phyloP scores from a whole-genome alignment of 805 yeast genomes.

The Ogataea wickerhamii region DNA sequence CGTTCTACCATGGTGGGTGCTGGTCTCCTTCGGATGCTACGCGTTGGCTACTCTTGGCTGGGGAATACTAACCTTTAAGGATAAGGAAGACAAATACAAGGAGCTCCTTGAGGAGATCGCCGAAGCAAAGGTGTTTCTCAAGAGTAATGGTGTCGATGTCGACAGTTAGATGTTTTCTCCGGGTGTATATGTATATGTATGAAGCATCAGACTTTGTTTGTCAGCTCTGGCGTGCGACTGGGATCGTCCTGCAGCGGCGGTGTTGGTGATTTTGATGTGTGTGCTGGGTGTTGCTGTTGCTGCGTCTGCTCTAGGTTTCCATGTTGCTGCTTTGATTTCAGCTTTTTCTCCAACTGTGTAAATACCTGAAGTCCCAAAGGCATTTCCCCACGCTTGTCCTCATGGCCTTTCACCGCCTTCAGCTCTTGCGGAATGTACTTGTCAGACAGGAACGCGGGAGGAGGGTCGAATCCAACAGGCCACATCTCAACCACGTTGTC shows the following conservation, averaged over 20 bases:
- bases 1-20: slow-evolving; percentile 64
- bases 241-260: background rate
- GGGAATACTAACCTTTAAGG: slow-evolving; percentile 66
- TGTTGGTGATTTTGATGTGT: too few species aligned
- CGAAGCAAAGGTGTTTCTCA: slow-evolving; percentile 59
- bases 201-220: background rate
- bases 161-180: slow-evolving; percentile 12
- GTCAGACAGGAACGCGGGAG: slow-evolving; percentile 38
- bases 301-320: too few species aligned
- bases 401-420: slow-evolving; percentile 20
- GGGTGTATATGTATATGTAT: slow-evolving; percentile 11
- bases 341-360: slow-evolving; percentile 73
- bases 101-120: slow-evolving; percentile 58
- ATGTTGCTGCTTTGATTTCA: slow-evolving; percentile 39
- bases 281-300: too few species aligned
- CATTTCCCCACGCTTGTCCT: slow-evolving; percentile 49
- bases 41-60: slow-evolving; percentile 65
- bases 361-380: slow-evolving; percentile 78
- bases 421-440: slow-evolving; percentile 43
- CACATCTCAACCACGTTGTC: slow-evolving; percentile 49
- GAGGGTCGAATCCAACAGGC: slow-evolving; percentile 66
- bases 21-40: slow-evolving; percentile 66
- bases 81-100: slow-evolving; percentile 62
- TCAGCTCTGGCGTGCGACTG: slow-evolving; percentile 6
- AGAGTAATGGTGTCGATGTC: slow-evolving; percentile 52